phyloP scores from a whole-genome alignment of 2,329 filamentous ascomycete species.

The Trichoderma gracile region DNA sequence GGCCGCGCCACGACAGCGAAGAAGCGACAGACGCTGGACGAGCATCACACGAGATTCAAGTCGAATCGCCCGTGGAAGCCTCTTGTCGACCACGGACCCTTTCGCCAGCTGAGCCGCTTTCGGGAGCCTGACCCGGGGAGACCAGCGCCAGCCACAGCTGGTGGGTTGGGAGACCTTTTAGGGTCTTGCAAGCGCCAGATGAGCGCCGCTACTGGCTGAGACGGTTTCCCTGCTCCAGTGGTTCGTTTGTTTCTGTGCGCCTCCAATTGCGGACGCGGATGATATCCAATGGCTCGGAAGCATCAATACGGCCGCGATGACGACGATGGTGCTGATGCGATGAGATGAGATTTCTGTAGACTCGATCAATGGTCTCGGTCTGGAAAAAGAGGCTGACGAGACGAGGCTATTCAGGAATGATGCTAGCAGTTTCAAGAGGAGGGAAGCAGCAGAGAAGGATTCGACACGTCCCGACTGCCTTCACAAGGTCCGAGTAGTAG shows the following conservation, averaged over 20 bases:
- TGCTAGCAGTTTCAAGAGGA: slow-evolving; percentile 9
- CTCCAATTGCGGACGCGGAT: not conserved
- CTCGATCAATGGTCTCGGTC: not conserved
- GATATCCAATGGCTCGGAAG: not conserved
- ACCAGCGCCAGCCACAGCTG: slow-evolving; percentile 4
- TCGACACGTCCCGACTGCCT: not conserved
- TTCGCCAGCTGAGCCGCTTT: slow-evolving; percentile 23
- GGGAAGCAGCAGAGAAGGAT: slow-evolving; percentile 7
- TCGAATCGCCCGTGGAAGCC: not conserved
- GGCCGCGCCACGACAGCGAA: slow-evolving; percentile 13
- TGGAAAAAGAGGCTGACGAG: slow-evolving; percentile 10
- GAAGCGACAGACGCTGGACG: not conserved
- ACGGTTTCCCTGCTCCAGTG: not conserved
- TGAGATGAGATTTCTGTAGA: not conserved
- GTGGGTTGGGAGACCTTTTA: not conserved
- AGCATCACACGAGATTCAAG: slow-evolving; percentile 8
- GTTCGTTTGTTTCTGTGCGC: not conserved
- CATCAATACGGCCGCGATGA: not conserved
- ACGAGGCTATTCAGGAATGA: not conserved
- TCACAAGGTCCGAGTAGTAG: not conserved
- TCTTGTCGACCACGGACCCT: not conserved
- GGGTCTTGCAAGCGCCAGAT: not conserved
- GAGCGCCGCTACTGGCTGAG: slow-evolving; percentile 11
- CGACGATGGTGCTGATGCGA: not conserved
- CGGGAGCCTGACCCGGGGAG: slow-evolving; percentile 23